These are phyloP conservation scores for Gaillardinia entomophila DNA, from an alignment of 805 yeast genomes.

Conservation along the genomic window DNA sequence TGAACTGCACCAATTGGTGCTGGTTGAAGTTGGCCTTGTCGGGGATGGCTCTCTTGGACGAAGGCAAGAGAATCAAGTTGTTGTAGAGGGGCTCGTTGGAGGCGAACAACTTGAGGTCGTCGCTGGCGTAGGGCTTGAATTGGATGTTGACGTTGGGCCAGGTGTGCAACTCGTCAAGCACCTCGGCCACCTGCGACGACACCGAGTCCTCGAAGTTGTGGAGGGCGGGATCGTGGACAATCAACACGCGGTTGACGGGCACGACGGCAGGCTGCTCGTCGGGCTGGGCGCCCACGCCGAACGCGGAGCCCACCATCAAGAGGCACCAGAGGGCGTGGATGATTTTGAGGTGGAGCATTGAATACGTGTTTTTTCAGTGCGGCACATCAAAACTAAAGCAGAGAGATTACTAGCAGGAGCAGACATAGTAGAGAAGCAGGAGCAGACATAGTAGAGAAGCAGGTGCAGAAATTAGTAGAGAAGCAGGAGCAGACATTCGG, in stretches of 20 bases:
- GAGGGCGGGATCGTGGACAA: constrained; percentile 27
- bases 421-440: too few relatives aligned
- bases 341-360: neutral
- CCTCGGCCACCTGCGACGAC: constrained; percentile 12
- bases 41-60: constrained; percentile 24
- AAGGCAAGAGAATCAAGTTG: constrained; percentile 31
- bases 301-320: constrained; percentile 2
- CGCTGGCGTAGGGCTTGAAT: constrained; percentile 19
- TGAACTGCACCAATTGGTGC: constrained; percentile 49
- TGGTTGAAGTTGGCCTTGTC: constrained; percentile 25
- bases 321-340: neutral
- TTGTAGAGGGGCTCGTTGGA: constrained; percentile 19
- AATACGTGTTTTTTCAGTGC: neutral
- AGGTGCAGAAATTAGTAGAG: too few relatives aligned
- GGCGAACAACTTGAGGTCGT: constrained; percentile 14
- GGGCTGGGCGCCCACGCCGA: constrained; percentile 3
- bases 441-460: too few relatives aligned
- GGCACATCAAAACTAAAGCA: too few relatives aligned
- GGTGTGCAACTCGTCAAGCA: constrained; percentile 17
- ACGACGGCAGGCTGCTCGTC: neutral
- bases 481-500: too few relatives aligned
- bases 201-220: constrained; percentile 13
- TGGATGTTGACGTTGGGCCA: constrained; percentile 9
- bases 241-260: constrained; percentile 15
- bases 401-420: too few relatives aligned